Evolutionary conservation across 2,329 filamentous ascomycete species (phyloP).

Genomic region (Incumbomyces lentus): DNA sequence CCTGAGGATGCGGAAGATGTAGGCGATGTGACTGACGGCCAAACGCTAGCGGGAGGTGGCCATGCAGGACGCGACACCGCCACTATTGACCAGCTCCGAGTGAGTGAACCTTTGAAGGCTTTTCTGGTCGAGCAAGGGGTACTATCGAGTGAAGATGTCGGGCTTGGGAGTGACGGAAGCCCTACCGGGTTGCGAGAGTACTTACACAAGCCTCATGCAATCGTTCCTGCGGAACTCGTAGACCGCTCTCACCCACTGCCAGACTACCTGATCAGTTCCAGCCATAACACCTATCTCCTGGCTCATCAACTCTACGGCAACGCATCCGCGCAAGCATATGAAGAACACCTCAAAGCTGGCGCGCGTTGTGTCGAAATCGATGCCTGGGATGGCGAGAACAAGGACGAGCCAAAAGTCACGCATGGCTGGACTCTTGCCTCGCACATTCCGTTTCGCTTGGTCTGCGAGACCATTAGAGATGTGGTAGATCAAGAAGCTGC

Average conservation of each 20-base stretch:
- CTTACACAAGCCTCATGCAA: slow-evolving; percentile 16
- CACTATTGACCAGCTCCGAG: slow-evolving; percentile 16
- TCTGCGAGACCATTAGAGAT: slow-evolving; percentile 20
- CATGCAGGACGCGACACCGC: slow-evolving; percentile 11
- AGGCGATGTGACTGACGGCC: slow-evolving; percentile 15
- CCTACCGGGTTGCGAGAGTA: slow-evolving; percentile 11
- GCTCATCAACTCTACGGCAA: slow-evolving; percentile 19
- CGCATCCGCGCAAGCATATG: slow-evolving; percentile 17
- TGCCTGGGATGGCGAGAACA: slow-evolving; percentile 18
- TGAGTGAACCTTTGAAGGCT: slow-evolving; percentile 13
- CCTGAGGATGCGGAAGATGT: slow-evolving; percentile 15
- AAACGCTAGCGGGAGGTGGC: slow-evolving; percentile 17
- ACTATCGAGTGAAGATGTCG: slow-evolving; percentile 13
- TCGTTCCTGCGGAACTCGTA: slow-evolving; percentile 14
- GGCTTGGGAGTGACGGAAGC: slow-evolving; percentile 9
- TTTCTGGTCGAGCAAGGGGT: slow-evolving; percentile 16
- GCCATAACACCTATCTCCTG: slow-evolving; percentile 20
- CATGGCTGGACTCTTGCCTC: slow-evolving; percentile 20
- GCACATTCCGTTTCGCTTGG: slow-evolving; percentile 16
- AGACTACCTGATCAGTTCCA: slow-evolving; percentile 20
- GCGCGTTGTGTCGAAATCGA: slow-evolving; percentile 21
- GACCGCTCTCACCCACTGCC: slow-evolving; percentile 18
- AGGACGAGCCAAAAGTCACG: slow-evolving; percentile 20
- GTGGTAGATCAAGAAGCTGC: slow-evolving; percentile 16
- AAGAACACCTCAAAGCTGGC: slow-evolving; percentile 14